phyloP scores from a whole-genome alignment of 2,329 filamentous ascomycete species.

The Stachybotrys chartarum region DNA sequence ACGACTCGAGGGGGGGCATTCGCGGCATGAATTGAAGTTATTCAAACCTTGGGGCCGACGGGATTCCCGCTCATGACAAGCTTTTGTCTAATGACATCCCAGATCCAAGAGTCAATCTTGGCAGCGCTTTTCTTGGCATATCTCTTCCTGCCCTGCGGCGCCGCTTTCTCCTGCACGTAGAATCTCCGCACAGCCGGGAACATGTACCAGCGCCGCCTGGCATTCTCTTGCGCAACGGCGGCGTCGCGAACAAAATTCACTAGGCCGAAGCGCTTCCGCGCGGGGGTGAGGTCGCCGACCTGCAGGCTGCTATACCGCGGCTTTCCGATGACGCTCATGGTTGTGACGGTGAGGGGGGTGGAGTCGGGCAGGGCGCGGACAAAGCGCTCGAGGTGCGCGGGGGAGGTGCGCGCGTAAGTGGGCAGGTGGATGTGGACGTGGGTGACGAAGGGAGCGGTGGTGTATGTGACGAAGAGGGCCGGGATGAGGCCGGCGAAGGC shows the following conservation, averaged over 20 bases:
- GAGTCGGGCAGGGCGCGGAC: slow-evolving; percentile 36
- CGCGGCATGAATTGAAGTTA: too few species aligned
- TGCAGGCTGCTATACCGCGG: slow-evolving; percentile 40
- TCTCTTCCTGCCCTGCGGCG: slow-evolving; percentile 9
- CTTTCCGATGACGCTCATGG: slow-evolving; percentile 48
- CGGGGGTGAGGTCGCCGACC: slow-evolving; percentile 27
- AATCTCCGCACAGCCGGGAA: slow-evolving; percentile 31
- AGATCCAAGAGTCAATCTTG: slow-evolving; percentile 31
- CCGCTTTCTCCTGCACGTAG: slow-evolving; percentile 24
- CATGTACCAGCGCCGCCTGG: slow-evolving; percentile 30
- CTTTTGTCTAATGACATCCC: slow-evolving; percentile 28
- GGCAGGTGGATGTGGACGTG: slow-evolving; percentile 66
- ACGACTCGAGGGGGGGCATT: too few species aligned
- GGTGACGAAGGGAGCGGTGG: slow-evolving; percentile 63
- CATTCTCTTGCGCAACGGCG: slow-evolving; percentile 21
- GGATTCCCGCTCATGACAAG: too few species aligned
- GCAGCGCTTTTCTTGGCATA: slow-evolving; percentile 19
- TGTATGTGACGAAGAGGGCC: slow-evolving; percentile 55
- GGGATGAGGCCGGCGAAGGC: slow-evolving; percentile 56
- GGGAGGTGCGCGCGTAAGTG: slow-evolving; percentile 53
- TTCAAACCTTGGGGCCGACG: neutral
- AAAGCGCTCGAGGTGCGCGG: slow-evolving; percentile 46
- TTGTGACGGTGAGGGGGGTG: slow-evolving; percentile 43
- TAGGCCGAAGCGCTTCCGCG: slow-evolving; percentile 25
- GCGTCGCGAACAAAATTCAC: slow-evolving; percentile 32